phyloP scores from a whole-genome alignment of 2,329 filamentous ascomycete genomes.

The Colletotrichum aenigma region DNA sequence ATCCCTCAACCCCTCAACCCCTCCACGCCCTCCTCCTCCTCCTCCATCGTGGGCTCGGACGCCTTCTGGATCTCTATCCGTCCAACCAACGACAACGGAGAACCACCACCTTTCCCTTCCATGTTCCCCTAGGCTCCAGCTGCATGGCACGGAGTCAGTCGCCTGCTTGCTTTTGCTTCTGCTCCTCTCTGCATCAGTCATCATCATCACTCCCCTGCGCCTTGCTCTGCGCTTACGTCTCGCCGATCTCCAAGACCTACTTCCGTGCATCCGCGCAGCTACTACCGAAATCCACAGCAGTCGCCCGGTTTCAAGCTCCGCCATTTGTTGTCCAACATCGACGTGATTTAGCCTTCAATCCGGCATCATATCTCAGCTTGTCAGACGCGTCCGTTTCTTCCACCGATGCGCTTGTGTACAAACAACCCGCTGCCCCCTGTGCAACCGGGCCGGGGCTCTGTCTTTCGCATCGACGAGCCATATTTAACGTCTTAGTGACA shows the following conservation, averaged over 20 bases:
- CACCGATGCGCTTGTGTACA: background rate
- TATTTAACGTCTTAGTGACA: background rate
- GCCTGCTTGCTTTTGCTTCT: background rate
- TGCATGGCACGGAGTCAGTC: constrained; percentile 17
- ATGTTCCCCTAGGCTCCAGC: background rate
- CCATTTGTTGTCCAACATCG: background rate
- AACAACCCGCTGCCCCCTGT: background rate
- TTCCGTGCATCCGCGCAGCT: background rate
- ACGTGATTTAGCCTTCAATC: background rate
- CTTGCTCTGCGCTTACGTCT: background rate
- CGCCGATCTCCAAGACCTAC: background rate
- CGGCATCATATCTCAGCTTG: background rate
- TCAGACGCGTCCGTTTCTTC: background rate
- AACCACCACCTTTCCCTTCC: background rate
- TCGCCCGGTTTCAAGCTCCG: background rate
- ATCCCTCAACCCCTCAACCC: background rate
- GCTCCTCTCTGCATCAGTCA: background rate
- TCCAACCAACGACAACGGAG: background rate
- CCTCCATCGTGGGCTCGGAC: constrained; percentile 1
- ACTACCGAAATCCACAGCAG: background rate
- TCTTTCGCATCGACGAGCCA: background rate
- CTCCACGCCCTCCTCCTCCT: background rate
- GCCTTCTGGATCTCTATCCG: background rate
- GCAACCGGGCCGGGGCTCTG: background rate
- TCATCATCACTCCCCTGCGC: background rate